Evolutionary conservation across 257 asterid genomes (phyloP), one percentile per base, ranked within the genome.

Genomic region (Nicotiana benthamiana): DNA sequence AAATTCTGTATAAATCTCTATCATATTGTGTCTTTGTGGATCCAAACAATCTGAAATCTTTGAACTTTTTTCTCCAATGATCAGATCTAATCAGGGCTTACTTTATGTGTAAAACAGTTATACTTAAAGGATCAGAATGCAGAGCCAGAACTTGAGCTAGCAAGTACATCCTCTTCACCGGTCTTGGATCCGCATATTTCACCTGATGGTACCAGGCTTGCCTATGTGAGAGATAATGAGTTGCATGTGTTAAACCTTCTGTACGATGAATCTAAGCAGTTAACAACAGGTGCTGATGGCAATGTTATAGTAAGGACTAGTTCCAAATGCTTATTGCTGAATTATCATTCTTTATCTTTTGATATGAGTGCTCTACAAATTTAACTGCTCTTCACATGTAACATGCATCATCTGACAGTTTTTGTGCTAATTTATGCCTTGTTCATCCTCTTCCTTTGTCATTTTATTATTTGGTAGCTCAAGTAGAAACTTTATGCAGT

Each of bases 181-280:
- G 82, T 95, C 84, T 88, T 93, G 80, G 99, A 95, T 88, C 97
- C 99, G 61, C 99, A 90, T 83, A 78, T 86, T 79, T 93, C 99
- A 81, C 99, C 98, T 5, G 97, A 92, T 86, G 98, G 99, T 72
- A 85, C 96, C 80, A 91, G 80, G 92, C 92, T 95, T 85, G 90
- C 97, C 26, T 95, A 89, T 76, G 97, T 95, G 86, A 90, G 86
- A 83, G 91, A 90, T 82, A 84, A 86, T 46, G 98, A 93, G 90
- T 93, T 95, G 79, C 92, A 90, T 32, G 90, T 91, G 85, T 82
- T 89, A 24, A 91, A 90, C 85, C 86, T 95, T 72, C 61, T 87
- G 30, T 57, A 75, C 85, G 84, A 89, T 78, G 81, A 82, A 51
- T 86, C 93, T 32, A 92, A 86, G 85, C 97, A 92, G 87, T 84